Evolutionary conservation across 345 rosid genomes (phyloP), one percentile per base, ranked within the genome.

Genomic region (Gossypium rotundifolium): DNA sequence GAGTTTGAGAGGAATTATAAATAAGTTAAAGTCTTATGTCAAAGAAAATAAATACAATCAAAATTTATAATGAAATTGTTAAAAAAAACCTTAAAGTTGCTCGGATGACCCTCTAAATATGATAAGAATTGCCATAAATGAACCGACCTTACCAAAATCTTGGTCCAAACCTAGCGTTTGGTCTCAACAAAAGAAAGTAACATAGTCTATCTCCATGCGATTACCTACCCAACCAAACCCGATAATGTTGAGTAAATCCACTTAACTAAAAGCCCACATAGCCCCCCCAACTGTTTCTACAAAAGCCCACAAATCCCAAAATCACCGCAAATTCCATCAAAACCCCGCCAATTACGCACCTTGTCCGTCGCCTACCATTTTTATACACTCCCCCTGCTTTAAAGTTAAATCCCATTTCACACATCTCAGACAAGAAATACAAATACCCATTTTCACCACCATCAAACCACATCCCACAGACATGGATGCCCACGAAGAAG

Each of bases 261-360:
- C 25, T 18, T 20, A 20, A 65, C 51, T 44, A 9, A 64, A 40
- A 64, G 51, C 25, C 51, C 16, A 11, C 7, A 2, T 9, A 9
- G n/a, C 40, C 6, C 66, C 6, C 5, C 4, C 0, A 0, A 29
- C 7, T 57, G 3, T 10, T 48, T 12, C 52, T 10, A 48, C 9
- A 18, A 27, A 60, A 27, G n/a, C 18, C 18, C 42, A 60, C 4
- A 62, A 16, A 25, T 11, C 13, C 65, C 27, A 25, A 18, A 17
- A 33, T 33, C 9, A 14, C 42, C 65, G 5, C 38, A 49, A 53
- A 17, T 65, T 23, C 61, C 45, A 45, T 54, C 60, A 9, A 64
- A 54, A 48, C 80, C 82, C 83, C 87, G 86, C 82, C 86, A 86
- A 82, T 86, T 80, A 74, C 89, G 89, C 82, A 77, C 87, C 85